These are phyloP conservation scores for Exophiala spinifera DNA, from an alignment of 2,329 filamentous ascomycete genomes.

Conservation along the genomic window DNA sequence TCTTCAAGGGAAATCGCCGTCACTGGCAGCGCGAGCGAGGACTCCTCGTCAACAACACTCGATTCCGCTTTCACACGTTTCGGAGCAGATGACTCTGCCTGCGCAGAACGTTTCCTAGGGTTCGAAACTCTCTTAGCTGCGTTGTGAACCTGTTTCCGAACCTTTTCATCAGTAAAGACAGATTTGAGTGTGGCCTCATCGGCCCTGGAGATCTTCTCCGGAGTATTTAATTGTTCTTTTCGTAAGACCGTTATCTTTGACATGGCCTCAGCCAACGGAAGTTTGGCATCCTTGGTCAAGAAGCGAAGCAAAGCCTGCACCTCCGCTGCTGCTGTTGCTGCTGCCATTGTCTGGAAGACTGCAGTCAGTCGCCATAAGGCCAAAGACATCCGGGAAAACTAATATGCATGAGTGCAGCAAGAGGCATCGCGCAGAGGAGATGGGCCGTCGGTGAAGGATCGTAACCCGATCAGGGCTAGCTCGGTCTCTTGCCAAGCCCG, in stretches of 20 bases:
- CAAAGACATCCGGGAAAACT: not conserved
- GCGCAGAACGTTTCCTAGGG: constrained; percentile 50
- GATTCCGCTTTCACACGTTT: constrained; percentile 18
- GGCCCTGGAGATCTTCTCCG: constrained; percentile 50
- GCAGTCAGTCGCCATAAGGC: not conserved
- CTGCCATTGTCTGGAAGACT: constrained; percentile 6
- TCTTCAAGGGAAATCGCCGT: constrained; percentile 38
- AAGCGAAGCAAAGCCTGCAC: constrained; percentile 54
- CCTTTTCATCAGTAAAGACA: constrained; percentile 52
- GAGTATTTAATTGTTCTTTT: constrained; percentile 41
- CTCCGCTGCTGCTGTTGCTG: constrained; percentile 31
- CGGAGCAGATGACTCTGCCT: constrained; percentile 33
- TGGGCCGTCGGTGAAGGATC: too few species aligned
- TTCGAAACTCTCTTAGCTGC: constrained; percentile 53
- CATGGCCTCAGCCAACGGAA: constrained; percentile 55
- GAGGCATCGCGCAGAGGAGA: too few species aligned
- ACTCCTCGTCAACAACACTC: constrained; percentile 37
- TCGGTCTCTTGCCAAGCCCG: too few species aligned
- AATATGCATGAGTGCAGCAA: not conserved
- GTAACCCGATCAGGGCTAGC: too few species aligned
- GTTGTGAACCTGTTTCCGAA: constrained; percentile 55
- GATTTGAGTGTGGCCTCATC: constrained; percentile 43
- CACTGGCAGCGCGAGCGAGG: constrained; percentile 35
- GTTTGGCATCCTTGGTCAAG: constrained; percentile 55
- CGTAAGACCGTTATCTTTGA: constrained; percentile 55